These are phyloP conservation scores for Pythium guiyangense DNA, from an alignment of 352 stramenopile species.

Conservation along the genomic window DNA sequence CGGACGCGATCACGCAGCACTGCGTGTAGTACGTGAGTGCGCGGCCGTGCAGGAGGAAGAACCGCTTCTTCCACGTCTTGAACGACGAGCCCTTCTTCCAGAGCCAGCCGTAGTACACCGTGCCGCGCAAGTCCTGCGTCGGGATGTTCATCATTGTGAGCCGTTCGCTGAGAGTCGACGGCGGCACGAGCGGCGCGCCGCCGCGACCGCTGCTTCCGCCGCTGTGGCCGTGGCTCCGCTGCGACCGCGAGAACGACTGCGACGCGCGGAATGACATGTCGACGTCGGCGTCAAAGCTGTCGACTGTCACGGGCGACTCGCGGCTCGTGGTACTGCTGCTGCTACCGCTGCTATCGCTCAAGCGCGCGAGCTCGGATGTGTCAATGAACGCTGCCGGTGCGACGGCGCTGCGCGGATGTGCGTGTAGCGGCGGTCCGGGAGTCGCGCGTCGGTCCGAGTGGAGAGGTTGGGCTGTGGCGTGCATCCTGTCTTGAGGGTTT, in stretches of 20 bases:
- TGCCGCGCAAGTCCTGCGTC: slow-evolving; percentile 48
- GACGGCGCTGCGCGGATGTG: neutral
- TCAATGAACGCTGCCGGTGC: slow-evolving; percentile 13
- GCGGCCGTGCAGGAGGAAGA: slow-evolving; percentile 63
- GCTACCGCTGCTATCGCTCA: slow-evolving; percentile 1
- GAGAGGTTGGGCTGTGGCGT: neutral
- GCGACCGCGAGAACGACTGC: slow-evolving; percentile 1
- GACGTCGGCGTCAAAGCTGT: slow-evolving; percentile 5
- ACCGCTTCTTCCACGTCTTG: slow-evolving; percentile 81
- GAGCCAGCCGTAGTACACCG: slow-evolving; percentile 70
- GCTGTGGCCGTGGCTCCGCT: slow-evolving; percentile 2
- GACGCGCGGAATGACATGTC: slow-evolving; percentile 16
- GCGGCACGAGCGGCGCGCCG: too few species aligned
- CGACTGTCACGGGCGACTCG: slow-evolving; percentile 13
- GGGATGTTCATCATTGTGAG: slow-evolving; percentile 63
- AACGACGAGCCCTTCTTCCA: slow-evolving; percentile 73
- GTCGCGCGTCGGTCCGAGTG: neutral
- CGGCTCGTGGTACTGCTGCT: neutral
- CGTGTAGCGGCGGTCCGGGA: too few species aligned
- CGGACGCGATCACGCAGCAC: slow-evolving; percentile 58
- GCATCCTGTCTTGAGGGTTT: neutral
- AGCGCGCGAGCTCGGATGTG: slow-evolving; percentile 10
- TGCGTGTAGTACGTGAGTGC: slow-evolving; percentile 72
- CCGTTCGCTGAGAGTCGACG: slow-evolving; percentile 40
- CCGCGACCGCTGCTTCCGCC: slow-evolving; percentile 3